phyloP scores from a whole-genome alignment of 768 basidiomycete genomes.

The Phallus indusiatus region DNA sequence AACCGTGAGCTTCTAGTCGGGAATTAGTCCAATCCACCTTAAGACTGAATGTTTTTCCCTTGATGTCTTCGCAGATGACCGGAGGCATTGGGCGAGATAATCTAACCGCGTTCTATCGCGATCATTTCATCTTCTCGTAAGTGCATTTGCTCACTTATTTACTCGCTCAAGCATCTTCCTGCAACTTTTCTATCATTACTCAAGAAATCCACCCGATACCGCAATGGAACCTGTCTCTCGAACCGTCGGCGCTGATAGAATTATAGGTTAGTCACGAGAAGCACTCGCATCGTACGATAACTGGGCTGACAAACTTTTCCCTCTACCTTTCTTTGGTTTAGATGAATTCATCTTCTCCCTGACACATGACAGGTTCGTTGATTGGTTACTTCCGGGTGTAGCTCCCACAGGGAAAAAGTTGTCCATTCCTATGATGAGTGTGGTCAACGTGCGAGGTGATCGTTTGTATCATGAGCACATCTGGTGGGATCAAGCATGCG shows the following conservation, averaged over 20 bases:
- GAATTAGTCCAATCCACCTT: neutral
- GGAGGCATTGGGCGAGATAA: constrained; percentile 44
- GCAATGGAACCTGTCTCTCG: constrained; percentile 37
- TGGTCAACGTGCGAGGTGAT: constrained; percentile 42
- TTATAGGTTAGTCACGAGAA: constrained; percentile 30
- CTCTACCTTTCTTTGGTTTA: constrained; percentile 13
- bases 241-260: constrained; percentile 40
- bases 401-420: constrained; percentile 42
- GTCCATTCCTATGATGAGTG: constrained; percentile 41
- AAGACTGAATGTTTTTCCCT: neutral
- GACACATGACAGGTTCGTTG: constrained; percentile 13
- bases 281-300: constrained; percentile 9
- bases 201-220: constrained; percentile 40
- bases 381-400: constrained; percentile 42
- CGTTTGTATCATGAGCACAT: constrained; percentile 18
- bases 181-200: neutral
- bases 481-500: constrained; percentile 25
- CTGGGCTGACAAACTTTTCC: constrained; percentile 12
- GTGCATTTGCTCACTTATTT: constrained; percentile 10
- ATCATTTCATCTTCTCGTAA: constrained; percentile 46
- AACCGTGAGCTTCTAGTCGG: constrained; percentile 27
- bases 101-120: constrained; percentile 44
- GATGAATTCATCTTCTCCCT: constrained; percentile 41
- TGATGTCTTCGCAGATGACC: constrained; percentile 31
- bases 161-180: neutral